Conservation (phyloP, 805 yeast species). For the Candida boidinii region DNA sequence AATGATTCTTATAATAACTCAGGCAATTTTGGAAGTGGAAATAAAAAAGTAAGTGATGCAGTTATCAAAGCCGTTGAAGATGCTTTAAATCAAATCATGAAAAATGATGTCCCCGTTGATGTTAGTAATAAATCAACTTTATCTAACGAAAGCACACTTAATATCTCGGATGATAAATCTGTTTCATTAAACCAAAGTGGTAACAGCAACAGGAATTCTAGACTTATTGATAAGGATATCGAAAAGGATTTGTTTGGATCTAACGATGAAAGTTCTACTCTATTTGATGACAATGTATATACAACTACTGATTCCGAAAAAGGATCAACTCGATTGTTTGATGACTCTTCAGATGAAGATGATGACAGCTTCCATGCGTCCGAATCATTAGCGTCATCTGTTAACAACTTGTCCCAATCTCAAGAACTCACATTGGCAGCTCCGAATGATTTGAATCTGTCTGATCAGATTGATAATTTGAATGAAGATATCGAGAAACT, state of each 20-base stretch:
- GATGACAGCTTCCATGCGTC: constrained; percentile 8
- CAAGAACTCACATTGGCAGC: constrained; percentile 40
- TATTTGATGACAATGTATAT: neutral
- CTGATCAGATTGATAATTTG: constrained; percentile 59
- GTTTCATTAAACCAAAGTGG: neutral
- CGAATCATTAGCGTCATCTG: constrained; percentile 7
- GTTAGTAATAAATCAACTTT: too few relatives aligned
- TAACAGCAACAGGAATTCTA: constrained; percentile 10
- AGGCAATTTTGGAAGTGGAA: constrained; percentile 26
- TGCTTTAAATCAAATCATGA: constrained; percentile 55
- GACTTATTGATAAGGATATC: constrained; percentile 19
- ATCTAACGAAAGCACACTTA: too few relatives aligned
- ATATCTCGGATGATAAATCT: too few relatives aligned
- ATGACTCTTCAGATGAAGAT: constrained; percentile 16
- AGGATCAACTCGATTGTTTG: constrained; percentile 22
- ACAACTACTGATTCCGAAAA: constrained; percentile 17
- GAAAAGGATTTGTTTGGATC: constrained; percentile 25
- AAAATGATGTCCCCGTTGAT: constrained; percentile 10
- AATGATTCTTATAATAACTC: too few relatives aligned
- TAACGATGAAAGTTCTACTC: neutral
- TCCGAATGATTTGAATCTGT: constrained; percentile 58
- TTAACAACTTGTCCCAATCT: constrained; percentile 13
- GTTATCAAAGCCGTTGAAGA: constrained; percentile 58
- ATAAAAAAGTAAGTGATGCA: constrained; percentile 30
- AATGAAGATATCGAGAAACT: constrained; percentile 49